Conservation (phyloP, 2,329 filamentous ascomycete species). For the Neofusicoccum cordaticola region DNA sequence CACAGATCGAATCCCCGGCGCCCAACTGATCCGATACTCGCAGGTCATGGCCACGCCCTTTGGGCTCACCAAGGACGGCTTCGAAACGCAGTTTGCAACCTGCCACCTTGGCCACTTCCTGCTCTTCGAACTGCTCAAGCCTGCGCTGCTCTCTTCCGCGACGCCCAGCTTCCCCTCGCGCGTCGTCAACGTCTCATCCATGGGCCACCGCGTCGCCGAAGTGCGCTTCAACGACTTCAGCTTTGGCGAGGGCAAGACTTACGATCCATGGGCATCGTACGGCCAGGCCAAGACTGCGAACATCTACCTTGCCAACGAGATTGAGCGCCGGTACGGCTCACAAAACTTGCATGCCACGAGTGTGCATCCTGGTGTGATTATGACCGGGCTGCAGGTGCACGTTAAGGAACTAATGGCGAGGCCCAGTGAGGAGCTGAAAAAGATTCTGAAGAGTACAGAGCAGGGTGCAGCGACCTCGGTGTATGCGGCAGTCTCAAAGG, state of each 20-base stretch:
- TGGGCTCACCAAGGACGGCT: no score
- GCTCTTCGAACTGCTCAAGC: no score
- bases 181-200: no score
- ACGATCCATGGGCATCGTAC: constrained; percentile 44
- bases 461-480: constrained; percentile 42
- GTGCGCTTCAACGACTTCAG: no score
- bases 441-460: not conserved
- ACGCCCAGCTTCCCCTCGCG: no score
- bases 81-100: no score
- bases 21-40: no score
- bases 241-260: constrained; percentile 19
- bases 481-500: constrained; percentile 33
- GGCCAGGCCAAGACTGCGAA: constrained; percentile 52
- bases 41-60: no score
- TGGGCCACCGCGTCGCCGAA: no score
- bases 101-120: no score
- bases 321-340: constrained; percentile 49
- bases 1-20: no score
- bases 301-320: constrained; percentile 50
- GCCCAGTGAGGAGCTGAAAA: constrained; percentile 24
- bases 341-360: constrained; percentile 45
- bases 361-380: constrained; percentile 50
- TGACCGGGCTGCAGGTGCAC: constrained; percentile 41
- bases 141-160: no score
- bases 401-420: constrained; percentile 50